Base-by-base conservation (phyloP, 1,284 basidiomycete genomes). In the Fomitopsis betulina region DNA sequence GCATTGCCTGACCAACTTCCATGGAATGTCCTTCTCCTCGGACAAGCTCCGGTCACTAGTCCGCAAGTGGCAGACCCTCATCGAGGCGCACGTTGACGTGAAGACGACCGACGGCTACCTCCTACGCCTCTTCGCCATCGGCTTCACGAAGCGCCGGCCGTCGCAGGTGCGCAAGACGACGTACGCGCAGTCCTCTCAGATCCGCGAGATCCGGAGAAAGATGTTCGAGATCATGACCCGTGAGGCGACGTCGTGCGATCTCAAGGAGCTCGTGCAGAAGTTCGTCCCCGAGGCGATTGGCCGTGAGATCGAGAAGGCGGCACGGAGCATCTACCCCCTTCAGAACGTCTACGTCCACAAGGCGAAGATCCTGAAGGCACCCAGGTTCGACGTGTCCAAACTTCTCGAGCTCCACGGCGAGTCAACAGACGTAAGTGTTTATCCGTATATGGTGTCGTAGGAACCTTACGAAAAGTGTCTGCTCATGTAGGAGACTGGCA, bases 191-290 rank as follows among this genome's bases (percentile, higher is more conserved):
- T 84, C 93, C 27, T 83, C 89, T 69, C 97, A 99, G 80, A 86
- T 99, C 71, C 90, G 94, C 65, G 95, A 97, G 82, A 99, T 99
- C 77, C 86, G 97, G 75, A 93, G 94, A 78, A 98, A 98, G 88
- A 99, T 99, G 96, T 95, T 97, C 72, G 97, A 99, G 84, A 98
- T 99, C 78, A 98, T 99, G 87, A 94, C 87, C 65, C 89, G 96
- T 68, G 97, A 99, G 80, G 93, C 94, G 60, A 85, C 93, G 65
- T 93, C 88, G 70, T 96, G 94, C 74, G 97, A 99, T 78, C 79
- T 99, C 79, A 98, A 98, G 87, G 95, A 98, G 80, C 74, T 97
- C 69, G 93, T 98, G 64, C 91, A 94, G 81, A 99, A 99, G 86
- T 98, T 99, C 75, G 89, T 99, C 60, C 96, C 97, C 56, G 97